These are phyloP conservation scores for Ceratorhiza oryzae-sativae DNA, from an alignment of 1,284 basidiomycete species.

Conservation along the genomic window DNA sequence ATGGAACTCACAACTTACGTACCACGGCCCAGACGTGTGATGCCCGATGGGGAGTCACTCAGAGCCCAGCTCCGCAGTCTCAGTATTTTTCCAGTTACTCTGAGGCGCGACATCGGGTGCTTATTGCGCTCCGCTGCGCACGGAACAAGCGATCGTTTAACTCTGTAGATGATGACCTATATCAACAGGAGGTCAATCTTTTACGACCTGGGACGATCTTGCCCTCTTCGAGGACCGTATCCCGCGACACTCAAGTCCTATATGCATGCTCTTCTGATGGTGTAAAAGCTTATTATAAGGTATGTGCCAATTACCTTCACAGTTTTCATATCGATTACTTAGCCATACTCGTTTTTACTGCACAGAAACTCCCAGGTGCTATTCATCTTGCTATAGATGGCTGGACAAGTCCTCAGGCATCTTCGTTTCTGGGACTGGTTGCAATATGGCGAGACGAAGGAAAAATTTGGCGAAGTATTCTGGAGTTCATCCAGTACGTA, in stretches of 20 bases:
- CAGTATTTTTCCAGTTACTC: not conserved
- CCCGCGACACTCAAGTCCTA: not conserved
- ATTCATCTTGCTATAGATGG: constrained; percentile 13
- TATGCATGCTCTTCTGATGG: not conserved
- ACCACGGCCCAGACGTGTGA: not conserved
- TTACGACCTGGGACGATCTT: constrained; percentile 1
- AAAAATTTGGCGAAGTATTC: constrained; percentile 3
- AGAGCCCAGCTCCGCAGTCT: not conserved
- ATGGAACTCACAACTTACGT: constrained; percentile 19
- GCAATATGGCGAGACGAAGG: not conserved
- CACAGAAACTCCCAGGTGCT: constrained; percentile 3
- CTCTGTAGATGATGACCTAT: not conserved
- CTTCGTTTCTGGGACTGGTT: constrained; percentile 4
- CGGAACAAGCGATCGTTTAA: constrained; percentile 12
- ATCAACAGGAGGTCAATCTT: constrained; percentile 16
- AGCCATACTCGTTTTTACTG: not conserved
- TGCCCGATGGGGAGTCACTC: not conserved
- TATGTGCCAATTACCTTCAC: not conserved
- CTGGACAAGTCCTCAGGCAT: constrained; percentile 9
- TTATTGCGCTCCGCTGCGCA: constrained; percentile 18
- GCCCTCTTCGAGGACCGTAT: constrained; percentile 1
- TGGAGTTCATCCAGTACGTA: constrained; percentile 20
- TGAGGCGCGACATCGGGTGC: not conserved
- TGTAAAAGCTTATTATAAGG: not conserved
- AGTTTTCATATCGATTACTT: too few relatives aligned